phyloP scores from a whole-genome alignment of 805 yeast genomes.

The Nakazawaea anatomiae region DNA sequence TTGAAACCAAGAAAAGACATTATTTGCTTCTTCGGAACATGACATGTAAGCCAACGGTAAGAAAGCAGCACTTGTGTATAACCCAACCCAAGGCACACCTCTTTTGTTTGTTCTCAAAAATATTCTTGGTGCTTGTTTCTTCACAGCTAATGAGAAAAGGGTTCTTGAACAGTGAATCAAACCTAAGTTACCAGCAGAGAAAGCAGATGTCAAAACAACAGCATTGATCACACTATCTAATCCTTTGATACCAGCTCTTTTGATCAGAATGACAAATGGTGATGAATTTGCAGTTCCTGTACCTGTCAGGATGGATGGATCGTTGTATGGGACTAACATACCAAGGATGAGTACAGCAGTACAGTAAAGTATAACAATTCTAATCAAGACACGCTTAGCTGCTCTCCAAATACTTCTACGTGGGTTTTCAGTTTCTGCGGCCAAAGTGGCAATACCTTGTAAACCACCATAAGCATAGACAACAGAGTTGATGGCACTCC shows the following conservation, averaged over 20 bases:
- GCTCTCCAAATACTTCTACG: slow-evolving; percentile 45
- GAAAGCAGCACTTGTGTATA: slow-evolving; percentile 21
- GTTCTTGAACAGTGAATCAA: slow-evolving; percentile 26
- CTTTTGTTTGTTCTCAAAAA: slow-evolving; percentile 25
- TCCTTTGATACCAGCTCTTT: slow-evolving; percentile 26
- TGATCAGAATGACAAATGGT: slow-evolving; percentile 35
- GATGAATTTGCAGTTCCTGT: slow-evolving; percentile 23
- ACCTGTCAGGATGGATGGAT: slow-evolving; percentile 22
- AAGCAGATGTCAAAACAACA: slow-evolving; percentile 32
- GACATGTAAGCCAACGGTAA: slow-evolving; percentile 33
- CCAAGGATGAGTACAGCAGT: slow-evolving; percentile 45
- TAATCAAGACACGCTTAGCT: slow-evolving; percentile 44
- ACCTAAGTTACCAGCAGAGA: slow-evolving; percentile 29
- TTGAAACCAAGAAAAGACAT: slow-evolving; percentile 30
- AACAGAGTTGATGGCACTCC: slow-evolving; percentile 44
- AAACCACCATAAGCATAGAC: slow-evolving; percentile 79
- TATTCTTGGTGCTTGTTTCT: slow-evolving; percentile 31
- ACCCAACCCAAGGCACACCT: slow-evolving; percentile 28
- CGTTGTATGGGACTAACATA: slow-evolving; percentile 47
- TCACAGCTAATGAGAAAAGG: slow-evolving; percentile 30
- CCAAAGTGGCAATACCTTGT: slow-evolving; percentile 51
- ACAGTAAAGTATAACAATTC: slow-evolving; percentile 46
- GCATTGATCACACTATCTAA: slow-evolving; percentile 33
- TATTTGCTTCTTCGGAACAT: slow-evolving; percentile 16
- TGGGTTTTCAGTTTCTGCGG: slow-evolving; percentile 51